phyloP scores from a whole-genome alignment of 2,329 filamentous ascomycete species.

The Calonectria crousiana region DNA sequence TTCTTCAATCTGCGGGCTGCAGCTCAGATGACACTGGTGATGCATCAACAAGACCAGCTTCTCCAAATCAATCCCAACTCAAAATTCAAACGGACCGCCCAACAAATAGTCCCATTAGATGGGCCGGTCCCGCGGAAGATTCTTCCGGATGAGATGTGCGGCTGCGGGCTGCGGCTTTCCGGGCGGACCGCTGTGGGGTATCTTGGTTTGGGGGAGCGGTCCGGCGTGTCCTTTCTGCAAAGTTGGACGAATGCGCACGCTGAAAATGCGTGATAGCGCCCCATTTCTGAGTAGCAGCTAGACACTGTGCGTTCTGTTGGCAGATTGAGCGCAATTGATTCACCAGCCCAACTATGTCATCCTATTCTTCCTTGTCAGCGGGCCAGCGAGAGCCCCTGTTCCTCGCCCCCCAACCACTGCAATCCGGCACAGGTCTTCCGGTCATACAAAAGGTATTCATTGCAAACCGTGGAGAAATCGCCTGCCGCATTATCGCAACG shows the following conservation, averaged over 20 bases:
- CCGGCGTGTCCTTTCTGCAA: neutral
- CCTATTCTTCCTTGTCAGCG: neutral
- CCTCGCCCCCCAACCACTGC: conserved; percentile 7
- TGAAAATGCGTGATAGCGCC: conserved; percentile 2
- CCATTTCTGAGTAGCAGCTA: neutral
- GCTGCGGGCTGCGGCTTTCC: neutral
- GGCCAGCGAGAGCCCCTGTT: neutral
- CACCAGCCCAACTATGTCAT: neutral
- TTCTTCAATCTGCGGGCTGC: neutral
- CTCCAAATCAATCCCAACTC: neutral
- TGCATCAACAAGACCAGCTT: neutral
- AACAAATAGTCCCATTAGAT: neutral
- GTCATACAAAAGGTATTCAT: conserved; percentile 43
- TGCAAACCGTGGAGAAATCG: conserved; percentile 42
- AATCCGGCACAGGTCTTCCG: conserved; percentile 3
- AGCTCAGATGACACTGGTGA: neutral
- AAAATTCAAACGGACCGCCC: neutral
- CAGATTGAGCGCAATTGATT: neutral
- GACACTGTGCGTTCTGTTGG: neutral
- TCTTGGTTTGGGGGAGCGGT: neutral
- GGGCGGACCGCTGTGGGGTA: neutral
- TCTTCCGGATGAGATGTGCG: neutral
- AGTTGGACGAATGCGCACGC: neutral
- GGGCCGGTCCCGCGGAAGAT: neutral
- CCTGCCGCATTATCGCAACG: conserved; percentile 34